A percentile compares a stretch with the other conserved stretches of the same genome.
phyloP scores from a whole-genome alignment of 1,139 yeast genomes.

The Candida sp. region DNA sequence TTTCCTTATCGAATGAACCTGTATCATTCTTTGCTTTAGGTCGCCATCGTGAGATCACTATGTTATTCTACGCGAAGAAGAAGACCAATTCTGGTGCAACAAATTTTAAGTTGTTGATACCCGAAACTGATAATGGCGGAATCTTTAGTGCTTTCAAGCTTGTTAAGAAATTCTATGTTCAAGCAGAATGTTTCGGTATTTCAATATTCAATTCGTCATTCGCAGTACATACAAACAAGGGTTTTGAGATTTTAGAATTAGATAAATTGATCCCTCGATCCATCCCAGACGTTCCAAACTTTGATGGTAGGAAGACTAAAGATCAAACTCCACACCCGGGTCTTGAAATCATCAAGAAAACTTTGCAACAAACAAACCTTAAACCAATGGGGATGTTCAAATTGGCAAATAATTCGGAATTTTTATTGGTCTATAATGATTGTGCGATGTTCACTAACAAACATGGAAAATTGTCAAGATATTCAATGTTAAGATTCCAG shows the following conservation, averaged over 20 bases:
- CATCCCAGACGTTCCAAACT: conserved; percentile 43
- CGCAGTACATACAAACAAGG: conserved; percentile 65
- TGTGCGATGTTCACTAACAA: conserved; percentile 71
- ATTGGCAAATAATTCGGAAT: conserved; percentile 48
- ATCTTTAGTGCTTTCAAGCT: conserved; percentile 50
- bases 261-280: conserved; percentile 57
- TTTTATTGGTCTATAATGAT: conserved; percentile 67
- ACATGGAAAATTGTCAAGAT: conserved; percentile 59
- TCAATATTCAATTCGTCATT: conserved; percentile 59
- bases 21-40: conserved; percentile 59
- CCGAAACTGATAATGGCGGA: conserved; percentile 48
- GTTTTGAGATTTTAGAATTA: conserved; percentile 64
- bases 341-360: conserved; percentile 30
- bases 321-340: conserved; percentile 11
- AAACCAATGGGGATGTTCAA: conserved; percentile 66
- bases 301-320: conserved; percentile 20
- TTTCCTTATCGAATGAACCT: conserved; percentile 35
- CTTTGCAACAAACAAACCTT: conserved; percentile 30
- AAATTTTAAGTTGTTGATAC: conserved; percentile 49
- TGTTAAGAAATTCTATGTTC: conserved; percentile 45
- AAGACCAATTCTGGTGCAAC: conserved; percentile 43
- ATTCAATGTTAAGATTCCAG: conserved; percentile 56
- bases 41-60: conserved; percentile 53
- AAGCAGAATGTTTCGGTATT: conserved; percentile 53
- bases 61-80: conserved; percentile 54